Evolutionary conservation across 148 eudicot species (phyloP).

Genomic region (Talinum fruticosum): DNA sequence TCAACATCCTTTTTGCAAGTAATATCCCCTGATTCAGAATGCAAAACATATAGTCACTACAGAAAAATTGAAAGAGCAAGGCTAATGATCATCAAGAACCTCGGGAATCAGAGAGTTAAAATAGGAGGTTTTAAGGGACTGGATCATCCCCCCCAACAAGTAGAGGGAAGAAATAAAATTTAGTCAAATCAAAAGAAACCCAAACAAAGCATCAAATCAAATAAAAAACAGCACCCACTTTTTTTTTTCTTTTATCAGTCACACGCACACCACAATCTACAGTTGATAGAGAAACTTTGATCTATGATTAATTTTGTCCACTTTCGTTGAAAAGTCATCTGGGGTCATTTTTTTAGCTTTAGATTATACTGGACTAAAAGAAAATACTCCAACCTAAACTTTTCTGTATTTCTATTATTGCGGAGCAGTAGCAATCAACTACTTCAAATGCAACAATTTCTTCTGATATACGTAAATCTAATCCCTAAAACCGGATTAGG

Average conservation of each 20-base stretch:
- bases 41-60: not conserved
- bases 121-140: too few species aligned
- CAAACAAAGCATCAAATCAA: not conserved
- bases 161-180: not conserved
- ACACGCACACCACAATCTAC: not conserved
- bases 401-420: not conserved
- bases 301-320: not conserved
- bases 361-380: not conserved
- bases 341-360: not conserved
- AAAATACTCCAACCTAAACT: too few species aligned
- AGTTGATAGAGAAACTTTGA: not conserved
- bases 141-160: not conserved
- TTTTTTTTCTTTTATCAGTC: too few species aligned
- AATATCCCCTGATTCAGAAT: slow-evolving; percentile 52
- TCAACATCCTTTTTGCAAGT: slow-evolving; percentile 60
- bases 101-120: too few species aligned
- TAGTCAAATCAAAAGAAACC: not conserved
- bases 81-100: not conserved
- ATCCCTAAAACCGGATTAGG: not conserved
- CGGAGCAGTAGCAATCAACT: not conserved
- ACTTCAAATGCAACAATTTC: not conserved
- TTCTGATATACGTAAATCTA: not conserved
- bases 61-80: not conserved
- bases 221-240: too few species aligned
- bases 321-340: not conserved